Evolutionary conservation across 129 eudicot species (phyloP).

Genomic region (Logfia minima): DNA sequence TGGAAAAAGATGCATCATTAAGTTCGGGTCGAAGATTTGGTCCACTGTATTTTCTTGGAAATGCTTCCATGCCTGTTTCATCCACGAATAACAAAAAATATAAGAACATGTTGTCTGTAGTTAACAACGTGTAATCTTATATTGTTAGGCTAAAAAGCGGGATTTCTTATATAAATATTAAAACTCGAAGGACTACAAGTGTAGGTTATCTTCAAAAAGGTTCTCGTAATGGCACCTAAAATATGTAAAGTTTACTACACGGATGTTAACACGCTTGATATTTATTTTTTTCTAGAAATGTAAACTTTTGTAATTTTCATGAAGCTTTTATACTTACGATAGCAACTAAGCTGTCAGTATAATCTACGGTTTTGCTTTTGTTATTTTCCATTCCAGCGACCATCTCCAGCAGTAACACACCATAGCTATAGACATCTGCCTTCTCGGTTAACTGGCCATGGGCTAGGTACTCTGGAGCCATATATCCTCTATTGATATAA

Average conservation of each 20-base stretch:
- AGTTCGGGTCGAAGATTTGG: slow-evolving; percentile 67
- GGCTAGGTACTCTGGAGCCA: slow-evolving; percentile 86
- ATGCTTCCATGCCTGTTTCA: slow-evolving; percentile 76
- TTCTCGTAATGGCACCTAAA: too few relatives aligned
- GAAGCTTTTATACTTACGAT: slow-evolving; percentile 41
- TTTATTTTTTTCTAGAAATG: neutral
- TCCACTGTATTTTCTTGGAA: slow-evolving; percentile 57
- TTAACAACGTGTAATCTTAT: too few relatives aligned
- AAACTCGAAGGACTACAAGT: too few relatives aligned
- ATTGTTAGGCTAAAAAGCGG: too few relatives aligned
- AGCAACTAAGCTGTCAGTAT: slow-evolving; percentile 57
- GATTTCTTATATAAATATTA: too few relatives aligned
- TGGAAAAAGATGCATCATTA: slow-evolving; percentile 44
- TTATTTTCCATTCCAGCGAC: slow-evolving; percentile 66
- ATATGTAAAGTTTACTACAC: too few relatives aligned
- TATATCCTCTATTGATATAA: slow-evolving; percentile 46
- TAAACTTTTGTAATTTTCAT: neutral
- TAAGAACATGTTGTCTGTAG: neutral
- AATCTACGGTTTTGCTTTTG: slow-evolving; percentile 47
- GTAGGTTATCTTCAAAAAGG: too few relatives aligned
- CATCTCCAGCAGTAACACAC: slow-evolving; percentile 67
- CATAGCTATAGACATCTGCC: slow-evolving; percentile 74
- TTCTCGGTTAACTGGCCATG: slow-evolving; percentile 76
- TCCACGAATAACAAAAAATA: neutral
- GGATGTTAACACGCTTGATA: too few relatives aligned